Evolutionary conservation across 2,329 filamentous ascomycete genomes (phyloP), one percentile per base, ranked within the genome.

Genomic region (Cordyceps cateniannulata): DNA sequence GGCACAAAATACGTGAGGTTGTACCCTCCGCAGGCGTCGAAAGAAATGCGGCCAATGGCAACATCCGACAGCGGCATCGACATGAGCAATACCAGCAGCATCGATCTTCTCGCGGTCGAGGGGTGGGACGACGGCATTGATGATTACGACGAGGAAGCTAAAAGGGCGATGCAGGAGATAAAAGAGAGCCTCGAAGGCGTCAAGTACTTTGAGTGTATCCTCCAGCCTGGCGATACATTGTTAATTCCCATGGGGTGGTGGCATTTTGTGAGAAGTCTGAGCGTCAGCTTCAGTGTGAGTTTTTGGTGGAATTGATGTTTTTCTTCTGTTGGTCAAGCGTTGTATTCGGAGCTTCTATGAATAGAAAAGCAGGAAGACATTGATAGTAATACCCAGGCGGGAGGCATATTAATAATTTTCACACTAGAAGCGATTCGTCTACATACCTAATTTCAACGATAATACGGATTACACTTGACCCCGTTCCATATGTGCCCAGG

Each of bases 171-270:
- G 14, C 73, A 74, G 9, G 69, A 69, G 18, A 71, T 75, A 70
- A 77, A 62, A 66, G 69, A 54, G 68, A 75, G 74, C 0, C 90
- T 96, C 65, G 72, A 72, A 53, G 72, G 79, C 0, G 79, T 89
- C 1, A 77, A 82, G 59, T 59, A 42, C 69, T 75, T 89, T 38
- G 95, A 99, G 69, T 87, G 87, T 60, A 81, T 98, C 1, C 75
- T 99, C 6, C 84, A 82, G 32, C 88, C 89, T 1, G 95, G 93
- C 0, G 92, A 99, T 58, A 89, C 86, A 65, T 71, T 99, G 58
- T 95, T 96, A 71, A 90, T 99, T 58, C 95, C 95, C 0, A 81
- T 91, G 5, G 95, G 93, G 0, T 99, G 95, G 93, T 99, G 95
- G 95, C 95, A 99, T 77, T 98, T 97, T 73, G 90, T 98, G 3